Percentiles rank a stretch among this genome's conserved stretches.
Evolutionary conservation across 176 grass and related monocot genomes (phyloP).

Genomic region (Musa beccarii): DNA sequence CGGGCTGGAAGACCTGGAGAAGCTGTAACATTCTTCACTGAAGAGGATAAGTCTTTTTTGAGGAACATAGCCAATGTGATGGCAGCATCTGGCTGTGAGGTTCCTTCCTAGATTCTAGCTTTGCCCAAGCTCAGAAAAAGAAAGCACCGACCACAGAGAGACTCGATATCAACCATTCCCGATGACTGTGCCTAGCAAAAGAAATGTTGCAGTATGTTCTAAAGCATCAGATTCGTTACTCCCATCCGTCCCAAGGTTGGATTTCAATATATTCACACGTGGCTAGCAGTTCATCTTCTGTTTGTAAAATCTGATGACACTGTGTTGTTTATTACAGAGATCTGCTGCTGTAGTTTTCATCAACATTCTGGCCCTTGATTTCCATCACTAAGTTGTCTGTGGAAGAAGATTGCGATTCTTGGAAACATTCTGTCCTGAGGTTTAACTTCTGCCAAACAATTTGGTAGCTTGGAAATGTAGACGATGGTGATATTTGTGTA

Average conservation of each 20-base stretch:
- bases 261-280: background rate
- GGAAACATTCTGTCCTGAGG: too few species aligned
- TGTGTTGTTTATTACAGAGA: too few species aligned
- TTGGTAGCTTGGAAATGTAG: too few species aligned
- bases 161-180: conserved; percentile 46
- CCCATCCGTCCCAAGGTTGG: background rate
- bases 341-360: too few species aligned
- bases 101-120: conserved; percentile 77
- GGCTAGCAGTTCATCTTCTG: background rate
- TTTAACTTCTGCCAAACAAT: too few species aligned
- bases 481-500: too few species aligned
- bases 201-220: background rate
- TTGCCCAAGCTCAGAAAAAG: conserved; percentile 78
- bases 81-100: conserved; percentile 68
- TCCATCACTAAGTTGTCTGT: too few species aligned
- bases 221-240: background rate
- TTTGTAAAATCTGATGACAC: background rate
- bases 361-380: too few species aligned
- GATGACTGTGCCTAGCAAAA: conserved; percentile 12
- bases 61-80: conserved; percentile 84
- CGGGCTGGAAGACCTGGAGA: conserved; percentile 74
- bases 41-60: conserved; percentile 91
- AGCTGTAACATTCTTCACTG: conserved; percentile 85
- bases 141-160: conserved; percentile 64
- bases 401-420: too few species aligned